Evolutionary conservation across 2,329 filamentous ascomycete genomes (phyloP).

Genomic region (Alternaria tenuissima): DNA sequence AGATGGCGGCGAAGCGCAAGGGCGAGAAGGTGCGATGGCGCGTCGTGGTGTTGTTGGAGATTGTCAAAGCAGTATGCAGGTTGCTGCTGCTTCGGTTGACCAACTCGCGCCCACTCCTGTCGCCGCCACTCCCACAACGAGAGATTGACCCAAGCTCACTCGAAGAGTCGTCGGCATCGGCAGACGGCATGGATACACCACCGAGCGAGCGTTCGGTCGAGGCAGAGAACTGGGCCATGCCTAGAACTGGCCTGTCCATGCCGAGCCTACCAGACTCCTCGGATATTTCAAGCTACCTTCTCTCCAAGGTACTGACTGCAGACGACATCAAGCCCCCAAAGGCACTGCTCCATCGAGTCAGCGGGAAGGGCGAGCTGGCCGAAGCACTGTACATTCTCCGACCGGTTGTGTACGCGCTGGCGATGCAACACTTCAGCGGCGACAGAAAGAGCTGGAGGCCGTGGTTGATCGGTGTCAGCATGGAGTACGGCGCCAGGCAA

Average conservation of each 20-base stretch:
- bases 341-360: conserved; percentile 78
- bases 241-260: conserved; percentile 86
- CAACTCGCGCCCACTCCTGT: conserved; percentile 81
- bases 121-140: conserved; percentile 84
- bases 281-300: conserved; percentile 86
- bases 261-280: conserved; percentile 81
- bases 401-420: conserved; percentile 84
- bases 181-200: conserved; percentile 59
- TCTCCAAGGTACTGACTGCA: conserved; percentile 88
- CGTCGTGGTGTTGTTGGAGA: conserved; percentile 83
- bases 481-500: conserved; percentile 91
- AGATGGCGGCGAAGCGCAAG: conserved; percentile 91
- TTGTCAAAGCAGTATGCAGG: conserved; percentile 84
- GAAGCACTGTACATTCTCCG: conserved; percentile 93
- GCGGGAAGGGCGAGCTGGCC: conserved; percentile 79
- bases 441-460: conserved; percentile 87
- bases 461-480: conserved; percentile 84
- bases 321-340: conserved; percentile 96
- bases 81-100: conserved; percentile 83
- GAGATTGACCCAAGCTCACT: conserved; percentile 74
- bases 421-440: conserved; percentile 75
- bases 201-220: conserved; percentile 52
- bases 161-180: conserved; percentile 58
- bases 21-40: conserved; percentile 86
- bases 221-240: conserved; percentile 79